Evolutionary conservation across 2,329 filamentous ascomycete species (phyloP).

Genomic region (Sporothrix schenckii): DNA sequence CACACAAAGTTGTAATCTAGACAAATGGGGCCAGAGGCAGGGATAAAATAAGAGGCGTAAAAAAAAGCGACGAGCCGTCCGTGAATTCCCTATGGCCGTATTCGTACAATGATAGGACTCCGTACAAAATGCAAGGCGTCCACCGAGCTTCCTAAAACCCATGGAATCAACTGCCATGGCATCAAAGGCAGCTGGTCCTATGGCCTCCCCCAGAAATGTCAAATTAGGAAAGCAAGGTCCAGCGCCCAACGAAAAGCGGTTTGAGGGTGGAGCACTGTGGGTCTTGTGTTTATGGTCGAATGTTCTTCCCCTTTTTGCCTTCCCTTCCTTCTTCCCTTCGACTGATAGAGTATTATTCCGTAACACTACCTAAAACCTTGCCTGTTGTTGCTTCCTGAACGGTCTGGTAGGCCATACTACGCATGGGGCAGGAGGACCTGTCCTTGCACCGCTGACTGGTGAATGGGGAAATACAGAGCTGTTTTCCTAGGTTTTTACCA

Average conservation of each 20-base stretch:
- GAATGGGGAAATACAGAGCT: not conserved
- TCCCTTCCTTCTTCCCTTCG: not conserved
- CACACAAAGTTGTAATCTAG: not conserved
- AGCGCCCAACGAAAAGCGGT: conserved; percentile 22
- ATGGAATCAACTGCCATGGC: conserved; percentile 17
- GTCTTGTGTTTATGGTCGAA: not conserved
- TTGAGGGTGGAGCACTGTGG: conserved; percentile 28
- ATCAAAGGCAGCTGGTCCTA: not conserved
- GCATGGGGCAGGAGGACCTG: not conserved
- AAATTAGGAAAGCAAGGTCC: conserved; percentile 19
- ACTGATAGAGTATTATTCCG: not conserved
- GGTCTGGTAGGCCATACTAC: not conserved
- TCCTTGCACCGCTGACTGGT: not conserved
- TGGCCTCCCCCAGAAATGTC: conserved; percentile 9
- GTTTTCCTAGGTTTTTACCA: not conserved
- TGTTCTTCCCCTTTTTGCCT: not conserved
- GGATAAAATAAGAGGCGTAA: not conserved
- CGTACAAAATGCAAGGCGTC: not conserved
- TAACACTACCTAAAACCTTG: too few species aligned
- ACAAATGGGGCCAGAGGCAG: not conserved
- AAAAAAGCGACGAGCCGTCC: not conserved
- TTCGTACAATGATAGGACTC: too few species aligned
- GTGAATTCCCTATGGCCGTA: not conserved
- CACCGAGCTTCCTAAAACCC: not conserved
- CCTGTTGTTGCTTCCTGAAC: not conserved